These are phyloP conservation scores for Exophiala calicioides DNA, from an alignment of 2,329 filamentous ascomycete species.

Conservation along the genomic window DNA sequence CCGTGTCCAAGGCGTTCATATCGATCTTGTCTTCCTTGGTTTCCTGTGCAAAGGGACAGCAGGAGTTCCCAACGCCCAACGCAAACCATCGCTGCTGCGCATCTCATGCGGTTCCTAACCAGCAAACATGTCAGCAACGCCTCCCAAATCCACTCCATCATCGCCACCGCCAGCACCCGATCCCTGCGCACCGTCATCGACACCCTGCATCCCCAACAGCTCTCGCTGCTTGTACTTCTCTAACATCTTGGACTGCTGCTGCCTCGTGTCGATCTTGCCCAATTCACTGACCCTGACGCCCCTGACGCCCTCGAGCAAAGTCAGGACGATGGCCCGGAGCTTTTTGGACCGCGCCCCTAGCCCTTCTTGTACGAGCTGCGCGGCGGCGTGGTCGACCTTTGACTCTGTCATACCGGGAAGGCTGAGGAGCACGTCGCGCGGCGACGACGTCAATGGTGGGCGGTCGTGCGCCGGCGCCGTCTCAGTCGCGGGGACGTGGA, in stretches of 20 bases:
- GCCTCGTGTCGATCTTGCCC: constrained; percentile 66
- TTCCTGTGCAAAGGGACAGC: too few relatives aligned
- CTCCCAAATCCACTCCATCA: constrained; percentile 53
- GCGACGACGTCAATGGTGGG: constrained; percentile 63
- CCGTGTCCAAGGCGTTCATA: too few relatives aligned
- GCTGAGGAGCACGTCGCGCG: constrained; percentile 72
- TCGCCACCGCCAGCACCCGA: constrained; percentile 48
- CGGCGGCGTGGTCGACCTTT: constrained; percentile 66
- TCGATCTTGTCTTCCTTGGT: too few relatives aligned
- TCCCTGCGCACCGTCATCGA: constrained; percentile 39
- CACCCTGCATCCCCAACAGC: constrained; percentile 29
- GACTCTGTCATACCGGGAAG: constrained; percentile 73
- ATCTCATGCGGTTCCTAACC: too few relatives aligned
- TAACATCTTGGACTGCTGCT: constrained; percentile 27
- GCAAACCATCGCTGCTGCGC: too few relatives aligned
- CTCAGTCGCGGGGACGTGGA: constrained; percentile 26
- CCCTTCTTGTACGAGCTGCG: constrained; percentile 59
- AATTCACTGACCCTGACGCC: constrained; percentile 92
- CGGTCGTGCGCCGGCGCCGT: constrained; percentile 24
- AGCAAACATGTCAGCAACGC: constrained; percentile 57
- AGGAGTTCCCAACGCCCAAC: too few relatives aligned
- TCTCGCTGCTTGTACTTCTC: constrained; percentile 33
- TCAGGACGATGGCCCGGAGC: constrained; percentile 78
- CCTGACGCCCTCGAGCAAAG: constrained; percentile 80
- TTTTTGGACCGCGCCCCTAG: constrained; percentile 64